Conservation (phyloP, 768 basidiomycete species). For the Amanita polypyramis region DNA sequence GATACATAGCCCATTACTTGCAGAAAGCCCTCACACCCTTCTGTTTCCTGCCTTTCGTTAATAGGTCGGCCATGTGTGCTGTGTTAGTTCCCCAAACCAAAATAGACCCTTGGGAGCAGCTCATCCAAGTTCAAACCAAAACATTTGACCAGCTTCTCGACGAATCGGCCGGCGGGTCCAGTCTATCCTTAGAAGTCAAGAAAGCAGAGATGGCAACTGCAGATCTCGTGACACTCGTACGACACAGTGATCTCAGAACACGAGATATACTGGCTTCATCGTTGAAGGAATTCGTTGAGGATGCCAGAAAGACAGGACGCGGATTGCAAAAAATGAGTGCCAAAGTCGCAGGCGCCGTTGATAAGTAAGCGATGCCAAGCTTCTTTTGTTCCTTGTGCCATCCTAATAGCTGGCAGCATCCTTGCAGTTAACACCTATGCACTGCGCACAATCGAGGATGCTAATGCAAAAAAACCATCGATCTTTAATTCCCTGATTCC, state of each 20-base stretch:
- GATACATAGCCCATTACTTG: constrained; percentile 30
- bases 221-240: constrained; percentile 56
- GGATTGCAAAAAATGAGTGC: constrained; percentile 54
- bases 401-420: constrained; percentile 32
- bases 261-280: constrained; percentile 44
- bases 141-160: constrained; percentile 55
- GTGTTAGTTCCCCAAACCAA: constrained; percentile 6
- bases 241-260: constrained; percentile 49
- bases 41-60: constrained; percentile 53
- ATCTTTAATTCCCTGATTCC: constrained; percentile 28
- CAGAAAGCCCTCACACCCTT: constrained; percentile 42
- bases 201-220: constrained; percentile 69
- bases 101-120: constrained; percentile 32
- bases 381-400: too few species aligned
- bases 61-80: constrained; percentile 34
- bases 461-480: constrained; percentile 24
- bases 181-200: constrained; percentile 57
- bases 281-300: constrained; percentile 43
- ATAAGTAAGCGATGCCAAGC: constrained; percentile 38
- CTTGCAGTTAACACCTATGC: constrained; percentile 70
- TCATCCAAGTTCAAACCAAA: constrained; percentile 49
- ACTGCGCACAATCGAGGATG: constrained; percentile 41
- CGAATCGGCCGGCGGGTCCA: constrained; percentile 46
- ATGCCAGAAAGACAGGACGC: constrained; percentile 50
- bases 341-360: constrained; percentile 64